Percentiles rank a stretch among this genome's conserved stretches.
Conservation (phyloP, 139 green algal species). For the Zygnema cylindricum region DNA sequence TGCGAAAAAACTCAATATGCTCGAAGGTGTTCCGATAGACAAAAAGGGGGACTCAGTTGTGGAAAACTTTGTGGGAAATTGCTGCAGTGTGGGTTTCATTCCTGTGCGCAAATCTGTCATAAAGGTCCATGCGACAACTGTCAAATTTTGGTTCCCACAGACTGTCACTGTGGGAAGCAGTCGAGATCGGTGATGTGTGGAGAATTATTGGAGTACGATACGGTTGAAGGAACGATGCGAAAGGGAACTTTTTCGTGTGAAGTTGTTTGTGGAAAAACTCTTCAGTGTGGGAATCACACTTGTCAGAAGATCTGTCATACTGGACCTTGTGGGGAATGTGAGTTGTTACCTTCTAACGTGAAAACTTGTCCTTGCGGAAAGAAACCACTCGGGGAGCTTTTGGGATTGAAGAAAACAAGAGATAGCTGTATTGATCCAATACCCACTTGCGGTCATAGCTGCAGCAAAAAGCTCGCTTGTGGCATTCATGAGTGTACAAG, state of each 20-base stretch:
- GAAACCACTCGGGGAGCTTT: not conserved
- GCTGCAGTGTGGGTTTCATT: constrained; percentile 45
- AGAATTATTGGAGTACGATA: constrained; percentile 12
- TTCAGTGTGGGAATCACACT: constrained; percentile 57
- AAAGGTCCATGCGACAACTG: constrained; percentile 41
- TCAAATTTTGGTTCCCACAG: constrained; percentile 1
- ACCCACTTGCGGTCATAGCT: constrained; percentile 43
- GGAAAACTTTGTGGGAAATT: constrained; percentile 8
- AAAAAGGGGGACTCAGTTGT: constrained; percentile 45
- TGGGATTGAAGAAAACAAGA: not conserved
- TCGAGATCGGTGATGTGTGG: constrained; percentile 39
- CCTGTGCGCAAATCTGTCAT: constrained; percentile 47
- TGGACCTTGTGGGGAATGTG: constrained; percentile 47
- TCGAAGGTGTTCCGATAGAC: constrained; percentile 27
- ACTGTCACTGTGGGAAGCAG: constrained; percentile 58
- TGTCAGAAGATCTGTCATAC: constrained; percentile 47
- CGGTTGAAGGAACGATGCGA: not conserved
- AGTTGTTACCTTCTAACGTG: constrained; percentile 24
- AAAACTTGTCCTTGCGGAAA: constrained; percentile 59
- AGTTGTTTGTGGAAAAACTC: constrained; percentile 19
- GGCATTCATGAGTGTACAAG: constrained; percentile 35
- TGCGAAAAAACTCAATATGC: constrained; percentile 36
- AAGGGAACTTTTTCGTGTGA: constrained; percentile 54
- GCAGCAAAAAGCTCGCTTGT: constrained; percentile 47
- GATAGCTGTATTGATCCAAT: constrained; percentile 51